phyloP scores from a whole-genome alignment of 139 green algal species.

The Micractinium conductrix region DNA sequence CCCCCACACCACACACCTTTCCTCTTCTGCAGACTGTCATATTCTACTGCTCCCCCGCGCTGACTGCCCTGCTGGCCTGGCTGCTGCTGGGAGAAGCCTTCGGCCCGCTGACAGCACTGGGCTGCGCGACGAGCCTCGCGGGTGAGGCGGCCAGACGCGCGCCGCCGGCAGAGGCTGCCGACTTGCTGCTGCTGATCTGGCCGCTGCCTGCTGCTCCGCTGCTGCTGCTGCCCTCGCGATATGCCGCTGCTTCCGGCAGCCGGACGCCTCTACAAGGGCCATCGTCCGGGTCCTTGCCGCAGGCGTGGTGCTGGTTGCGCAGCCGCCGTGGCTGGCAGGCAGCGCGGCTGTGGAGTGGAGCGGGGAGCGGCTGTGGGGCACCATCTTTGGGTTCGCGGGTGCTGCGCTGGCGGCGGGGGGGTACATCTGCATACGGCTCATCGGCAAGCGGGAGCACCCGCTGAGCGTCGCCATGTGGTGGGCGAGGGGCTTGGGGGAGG shows the following conservation, averaged over 20 bases:
- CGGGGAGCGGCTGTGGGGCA: not conserved
- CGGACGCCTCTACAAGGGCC: no score
- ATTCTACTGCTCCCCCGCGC: slow-evolving; percentile 52
- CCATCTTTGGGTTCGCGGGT: not conserved
- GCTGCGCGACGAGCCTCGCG: slow-evolving; percentile 38
- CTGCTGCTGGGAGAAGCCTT: slow-evolving; percentile 37
- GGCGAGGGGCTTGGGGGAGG: no score
- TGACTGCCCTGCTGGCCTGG: slow-evolving; percentile 46
- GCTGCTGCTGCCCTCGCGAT: no score
- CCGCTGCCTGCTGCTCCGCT: no score
- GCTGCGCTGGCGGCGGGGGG: not conserved
- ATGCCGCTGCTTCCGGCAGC: no score
- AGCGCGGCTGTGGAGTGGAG: not conserved
- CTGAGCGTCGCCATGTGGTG: slow-evolving; percentile 47
- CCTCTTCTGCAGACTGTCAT: slow-evolving; percentile 42
- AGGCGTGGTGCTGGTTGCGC: slow-evolving; percentile 40
- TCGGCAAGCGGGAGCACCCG: slow-evolving; percentile 33
- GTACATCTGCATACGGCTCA: slow-evolving; percentile 25
- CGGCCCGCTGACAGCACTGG: slow-evolving; percentile 21
- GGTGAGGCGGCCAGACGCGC: no score
- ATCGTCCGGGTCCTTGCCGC: no score
- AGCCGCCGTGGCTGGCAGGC: slow-evolving; percentile 47
- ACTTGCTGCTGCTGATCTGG: no score
- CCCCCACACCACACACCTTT: not conserved
- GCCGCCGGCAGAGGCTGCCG: no score